Evolutionary conservation across 2,329 filamentous ascomycete genomes (phyloP), one percentile per base, ranked within the genome.

Genomic region (Nigrospora sphaerica): DNA sequence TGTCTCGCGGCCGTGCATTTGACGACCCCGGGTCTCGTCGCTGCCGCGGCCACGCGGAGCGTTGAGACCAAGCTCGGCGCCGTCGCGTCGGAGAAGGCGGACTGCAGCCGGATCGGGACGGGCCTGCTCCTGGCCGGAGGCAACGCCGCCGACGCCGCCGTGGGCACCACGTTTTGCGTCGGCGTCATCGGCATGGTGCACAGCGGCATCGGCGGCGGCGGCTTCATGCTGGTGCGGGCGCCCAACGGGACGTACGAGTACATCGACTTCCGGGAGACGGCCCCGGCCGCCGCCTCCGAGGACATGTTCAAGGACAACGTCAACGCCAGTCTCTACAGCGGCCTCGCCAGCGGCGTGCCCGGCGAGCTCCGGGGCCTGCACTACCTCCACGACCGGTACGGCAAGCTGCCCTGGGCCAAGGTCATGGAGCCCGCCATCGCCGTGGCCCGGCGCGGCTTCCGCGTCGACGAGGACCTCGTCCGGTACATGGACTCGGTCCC

Each of bases 241-340:
- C 69, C 79, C 14, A 72, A 88, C 48, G 89, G 89, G n/a, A 72
- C 73, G 14, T 92, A 88, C 58, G 88, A 95, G 56, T 86, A 81
- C 53, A 81, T 95, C 53, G 89, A 95, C 62, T 95, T 93, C 62
- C 76, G 90, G 14, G 90, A 95, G 64, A 88, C 80, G 0, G 90
- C 90, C 0, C 89, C 90, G 1, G 86, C 83, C 0, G 86, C 87
- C 1, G 83, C 88, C 0, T 86, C 77, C 51, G 72, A 91, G 62
- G 78, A 89, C 54, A 95, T 95, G 90, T 95, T 83, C 66, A 79
- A 78, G 45, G 79, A 85, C 50, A 79, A 90, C 53, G 76, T 73
- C 0, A 66, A 74, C 5, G 75, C 75, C 3, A 87, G 85, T 42
- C 68, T 88, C 4, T 74, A 71, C 35, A 85, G 86, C 2, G 88